A percentile compares a stretch with the other conserved stretches of the same genome.
Conservation (phyloP, 306 rosid species). For the Cucumis cinereus region DNA sequence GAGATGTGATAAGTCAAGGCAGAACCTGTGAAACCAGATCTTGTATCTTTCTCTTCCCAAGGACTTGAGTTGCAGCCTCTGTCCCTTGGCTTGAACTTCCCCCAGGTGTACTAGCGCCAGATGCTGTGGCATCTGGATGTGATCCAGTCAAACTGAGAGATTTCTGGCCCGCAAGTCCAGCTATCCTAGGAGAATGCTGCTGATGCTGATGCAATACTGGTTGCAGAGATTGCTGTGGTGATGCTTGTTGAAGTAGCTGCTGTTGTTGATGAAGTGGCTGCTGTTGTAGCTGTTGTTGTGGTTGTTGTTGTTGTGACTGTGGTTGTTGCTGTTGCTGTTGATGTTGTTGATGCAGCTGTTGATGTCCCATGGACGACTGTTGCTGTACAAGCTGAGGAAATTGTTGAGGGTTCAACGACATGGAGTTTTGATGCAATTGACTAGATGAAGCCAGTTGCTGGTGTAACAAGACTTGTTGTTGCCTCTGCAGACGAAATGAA, state of each 20-base stretch:
- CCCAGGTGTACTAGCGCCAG: conserved; percentile 94
- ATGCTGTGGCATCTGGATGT: conserved; percentile 94
- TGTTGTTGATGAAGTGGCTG: conserved; percentile 39
- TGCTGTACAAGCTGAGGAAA: conserved; percentile 76
- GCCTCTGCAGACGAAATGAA: conserved; percentile 55
- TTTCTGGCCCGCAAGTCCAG: conserved; percentile 75
- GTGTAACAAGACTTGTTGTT: conserved; percentile 38
- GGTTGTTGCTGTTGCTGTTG: conserved; percentile 31
- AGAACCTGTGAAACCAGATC: conserved; percentile 94
- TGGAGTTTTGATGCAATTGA: conserved; percentile 57
- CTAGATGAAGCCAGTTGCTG: conserved; percentile 66
- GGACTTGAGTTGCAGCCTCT: conserved; percentile 93
- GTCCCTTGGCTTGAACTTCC: conserved; percentile 99
- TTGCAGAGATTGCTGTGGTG: conserved; percentile 52
- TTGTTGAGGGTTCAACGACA: conserved; percentile 52
- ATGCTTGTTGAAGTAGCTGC: conserved; percentile 40
- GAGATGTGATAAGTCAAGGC: background rate
- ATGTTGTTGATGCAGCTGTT: conserved; percentile 61
- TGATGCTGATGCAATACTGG: conserved; percentile 68
- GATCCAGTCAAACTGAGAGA: conserved; percentile 94
- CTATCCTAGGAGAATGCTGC: conserved; percentile 80
- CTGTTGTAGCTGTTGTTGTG: conserved; percentile 35
- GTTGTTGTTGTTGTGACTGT: conserved; percentile 27
- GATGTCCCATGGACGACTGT: conserved; percentile 58
- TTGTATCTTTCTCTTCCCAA: conserved; percentile 97